phyloP scores from a whole-genome alignment of 768 basidiomycete genomes.

The Mycena galopus region DNA sequence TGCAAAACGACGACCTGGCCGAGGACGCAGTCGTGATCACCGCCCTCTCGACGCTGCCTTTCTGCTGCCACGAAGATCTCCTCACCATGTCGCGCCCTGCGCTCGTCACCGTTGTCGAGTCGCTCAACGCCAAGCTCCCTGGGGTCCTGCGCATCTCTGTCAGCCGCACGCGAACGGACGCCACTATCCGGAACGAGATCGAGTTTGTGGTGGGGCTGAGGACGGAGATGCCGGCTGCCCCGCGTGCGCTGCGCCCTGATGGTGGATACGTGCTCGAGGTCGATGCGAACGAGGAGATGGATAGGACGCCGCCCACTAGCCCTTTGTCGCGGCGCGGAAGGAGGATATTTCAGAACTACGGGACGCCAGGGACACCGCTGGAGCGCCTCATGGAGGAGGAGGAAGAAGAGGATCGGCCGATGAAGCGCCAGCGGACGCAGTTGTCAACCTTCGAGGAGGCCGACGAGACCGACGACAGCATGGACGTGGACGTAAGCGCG shows the following conservation, averaged over 20 bases:
- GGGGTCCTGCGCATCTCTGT: conserved; percentile 62
- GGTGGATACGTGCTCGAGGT: conserved; percentile 20
- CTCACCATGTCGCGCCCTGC: conserved; percentile 69
- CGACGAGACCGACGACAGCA: conserved; percentile 21
- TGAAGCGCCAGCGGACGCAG: conserved; percentile 16
- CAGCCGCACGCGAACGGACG: conserved; percentile 51
- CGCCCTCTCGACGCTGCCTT: conserved; percentile 68
- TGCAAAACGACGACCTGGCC: conserved; percentile 68
- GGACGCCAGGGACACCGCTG: conserved; percentile 34
- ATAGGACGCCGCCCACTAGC: conserved; percentile 31
- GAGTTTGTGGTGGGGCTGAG: conserved; percentile 73
- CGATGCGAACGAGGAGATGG: conserved; percentile 21
- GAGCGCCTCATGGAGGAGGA: conserved; percentile 34
- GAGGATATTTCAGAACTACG: conserved; percentile 25
- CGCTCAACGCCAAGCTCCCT: conserved; percentile 72
- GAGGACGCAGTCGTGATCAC: conserved; percentile 75
- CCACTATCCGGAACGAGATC: conserved; percentile 65
- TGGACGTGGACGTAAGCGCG: conserved; percentile 15
- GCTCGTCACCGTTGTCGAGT: conserved; percentile 64
- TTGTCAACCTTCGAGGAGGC: conserved; percentile 7
- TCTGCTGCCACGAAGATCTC: conserved; percentile 83
- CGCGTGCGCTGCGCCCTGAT: conserved; percentile 43
- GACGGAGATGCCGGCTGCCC: conserved; percentile 45
- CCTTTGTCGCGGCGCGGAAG: conserved; percentile 19
- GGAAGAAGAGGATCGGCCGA: conserved; percentile 30